A percentile compares a stretch with the other conserved stretches of the same genome.
phyloP scores from a whole-genome alignment of 2,329 filamentous ascomycete species.

The Capronia epimyces region DNA sequence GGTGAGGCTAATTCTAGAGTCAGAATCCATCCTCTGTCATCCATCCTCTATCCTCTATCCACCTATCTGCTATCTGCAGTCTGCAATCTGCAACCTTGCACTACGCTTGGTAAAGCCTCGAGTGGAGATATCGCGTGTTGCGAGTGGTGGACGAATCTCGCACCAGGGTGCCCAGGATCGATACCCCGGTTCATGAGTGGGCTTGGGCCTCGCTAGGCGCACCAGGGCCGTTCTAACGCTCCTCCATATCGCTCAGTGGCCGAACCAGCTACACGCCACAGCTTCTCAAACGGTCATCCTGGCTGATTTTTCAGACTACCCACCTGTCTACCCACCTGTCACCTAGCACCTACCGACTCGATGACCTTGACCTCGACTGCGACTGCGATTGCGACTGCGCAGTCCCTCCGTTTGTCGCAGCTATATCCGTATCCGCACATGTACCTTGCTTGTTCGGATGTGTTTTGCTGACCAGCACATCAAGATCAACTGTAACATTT shows the following conservation, averaged over 20 bases:
- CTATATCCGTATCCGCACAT: background rate
- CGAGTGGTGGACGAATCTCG: background rate
- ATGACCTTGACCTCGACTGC: too few species aligned
- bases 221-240: background rate
- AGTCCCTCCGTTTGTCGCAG: background rate
- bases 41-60: too few species aligned
- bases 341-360: too few species aligned
- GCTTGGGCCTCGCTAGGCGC: too few species aligned
- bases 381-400: background rate
- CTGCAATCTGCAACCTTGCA: background rate
- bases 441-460: background rate
- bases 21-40: too few species aligned
- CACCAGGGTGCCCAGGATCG: background rate
- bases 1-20: too few species aligned
- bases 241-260: too few species aligned
- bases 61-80: too few species aligned
- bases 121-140: background rate
- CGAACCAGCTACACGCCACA: too few species aligned
- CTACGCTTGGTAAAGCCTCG: background rate
- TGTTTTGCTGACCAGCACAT: background rate
- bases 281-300: too few species aligned
- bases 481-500: background rate
- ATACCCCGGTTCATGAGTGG: background rate
- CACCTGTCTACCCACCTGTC: too few species aligned
- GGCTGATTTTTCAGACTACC: too few species aligned